These are phyloP conservation scores for Pseudoperonospora humuli DNA, from an alignment of 352 stramenopile genomes.

Conservation along the genomic window DNA sequence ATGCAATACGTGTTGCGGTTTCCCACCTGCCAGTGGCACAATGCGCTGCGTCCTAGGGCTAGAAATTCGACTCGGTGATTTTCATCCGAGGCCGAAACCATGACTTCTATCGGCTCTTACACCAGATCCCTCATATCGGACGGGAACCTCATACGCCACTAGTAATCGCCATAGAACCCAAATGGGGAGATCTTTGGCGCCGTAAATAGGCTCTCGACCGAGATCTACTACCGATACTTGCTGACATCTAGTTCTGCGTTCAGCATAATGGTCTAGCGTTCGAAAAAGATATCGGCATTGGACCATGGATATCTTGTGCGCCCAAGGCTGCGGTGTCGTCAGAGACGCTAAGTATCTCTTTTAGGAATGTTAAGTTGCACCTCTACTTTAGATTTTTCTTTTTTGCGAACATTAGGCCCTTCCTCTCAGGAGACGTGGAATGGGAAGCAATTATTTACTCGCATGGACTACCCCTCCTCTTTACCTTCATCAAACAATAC, in stretches of 20 bases:
- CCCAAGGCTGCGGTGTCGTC: not conserved
- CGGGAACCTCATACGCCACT: not conserved
- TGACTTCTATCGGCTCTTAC: not conserved
- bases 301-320: not conserved
- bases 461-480: not conserved
- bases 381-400: not conserved
- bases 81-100: too few species aligned
- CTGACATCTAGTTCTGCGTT: not conserved
- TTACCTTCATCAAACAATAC: not conserved
- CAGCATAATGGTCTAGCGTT: not conserved
- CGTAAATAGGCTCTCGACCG: not conserved
- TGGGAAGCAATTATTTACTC: too few species aligned
- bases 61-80: too few species aligned
- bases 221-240: not conserved
- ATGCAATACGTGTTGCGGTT: too few species aligned
- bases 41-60: too few species aligned
- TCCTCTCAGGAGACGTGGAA: too few species aligned
- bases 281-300: not conserved
- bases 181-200: not conserved
- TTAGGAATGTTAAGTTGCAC: not conserved
- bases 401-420: not conserved
- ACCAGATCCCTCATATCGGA: not conserved
- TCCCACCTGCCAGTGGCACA: too few species aligned
- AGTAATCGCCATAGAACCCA: not conserved
- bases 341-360: not conserved